A percentile compares a stretch with the other conserved stretches of the same genome.
These are phyloP conservation scores for Phyllosticta citriasiana DNA, from an alignment of 2,329 filamentous ascomycete genomes.

Conservation along the genomic window DNA sequence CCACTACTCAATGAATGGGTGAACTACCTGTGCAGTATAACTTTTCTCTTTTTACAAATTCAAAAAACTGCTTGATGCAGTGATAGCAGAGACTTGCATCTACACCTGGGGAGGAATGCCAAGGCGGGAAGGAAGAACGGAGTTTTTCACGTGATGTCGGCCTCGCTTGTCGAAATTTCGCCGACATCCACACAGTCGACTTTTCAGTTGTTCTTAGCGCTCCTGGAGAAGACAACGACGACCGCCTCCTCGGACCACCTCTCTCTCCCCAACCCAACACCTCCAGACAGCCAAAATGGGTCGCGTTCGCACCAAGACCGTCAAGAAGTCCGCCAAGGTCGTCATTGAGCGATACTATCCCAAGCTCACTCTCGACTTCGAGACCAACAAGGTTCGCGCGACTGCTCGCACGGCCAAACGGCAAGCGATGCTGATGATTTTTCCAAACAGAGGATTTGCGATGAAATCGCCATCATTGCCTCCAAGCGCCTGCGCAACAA, in stretches of 20 bases:
- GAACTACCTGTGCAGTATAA: no score
- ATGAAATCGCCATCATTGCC: conserved; percentile 99
- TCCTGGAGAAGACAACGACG: conserved; percentile 8
- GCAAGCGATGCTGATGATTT: not conserved
- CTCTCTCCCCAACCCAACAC: not conserved
- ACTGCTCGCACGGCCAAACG: no score
- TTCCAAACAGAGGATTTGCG: conserved; percentile 61
- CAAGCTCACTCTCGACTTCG: conserved; percentile 97
- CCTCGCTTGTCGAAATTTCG: conserved; percentile 4
- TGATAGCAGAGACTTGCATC: no score
- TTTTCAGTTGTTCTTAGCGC: not conserved
- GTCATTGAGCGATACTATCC: conserved; percentile 84
- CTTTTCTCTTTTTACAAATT: no score
- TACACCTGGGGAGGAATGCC: no score
- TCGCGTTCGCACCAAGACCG: conserved; percentile 54
- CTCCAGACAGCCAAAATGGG: conserved; percentile 37
- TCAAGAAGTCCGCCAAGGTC: conserved; percentile 92
- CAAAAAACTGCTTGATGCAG: no score
- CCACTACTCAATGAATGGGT: no score
- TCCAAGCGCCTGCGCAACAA: conserved; percentile 99
- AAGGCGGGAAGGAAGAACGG: no score
- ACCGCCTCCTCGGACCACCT: conserved; percentile 7
- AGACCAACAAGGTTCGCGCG: conserved; percentile 78
- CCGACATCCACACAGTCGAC: conserved; percentile 5
- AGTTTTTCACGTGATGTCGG: not conserved